Conservation (phyloP, 768 basidiomycete species). For the Lentinula boryana region DNA sequence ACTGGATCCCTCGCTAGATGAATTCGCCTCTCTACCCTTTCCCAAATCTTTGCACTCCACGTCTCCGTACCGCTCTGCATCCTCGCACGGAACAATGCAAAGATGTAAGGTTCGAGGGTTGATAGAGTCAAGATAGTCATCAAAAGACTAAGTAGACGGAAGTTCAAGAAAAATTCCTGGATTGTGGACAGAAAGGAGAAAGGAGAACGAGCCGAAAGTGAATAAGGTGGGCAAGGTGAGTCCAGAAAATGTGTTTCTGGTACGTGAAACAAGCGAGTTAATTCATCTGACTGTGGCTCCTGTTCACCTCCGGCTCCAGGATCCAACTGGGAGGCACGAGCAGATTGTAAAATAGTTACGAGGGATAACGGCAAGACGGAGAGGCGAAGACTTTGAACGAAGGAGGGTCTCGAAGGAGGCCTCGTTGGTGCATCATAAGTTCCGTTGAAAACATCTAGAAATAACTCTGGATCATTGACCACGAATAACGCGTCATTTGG, state of each 20-base stretch:
- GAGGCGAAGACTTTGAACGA: conserved; percentile 1
- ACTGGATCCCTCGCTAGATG: background rate
- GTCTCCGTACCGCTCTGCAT: conserved; percentile 49
- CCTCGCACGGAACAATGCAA: conserved; percentile 31
- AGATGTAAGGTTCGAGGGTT: conserved; percentile 32
- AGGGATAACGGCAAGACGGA: conserved; percentile 1
- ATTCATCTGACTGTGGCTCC: background rate
- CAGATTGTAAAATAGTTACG: background rate
- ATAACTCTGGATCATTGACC: conserved; percentile 29
- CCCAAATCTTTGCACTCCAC: conserved; percentile 26
- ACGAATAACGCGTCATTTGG: conserved; percentile 28
- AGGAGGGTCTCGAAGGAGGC: background rate
- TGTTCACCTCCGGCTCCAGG: too few species aligned
- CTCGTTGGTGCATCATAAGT: background rate
- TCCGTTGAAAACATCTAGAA: conserved; percentile 25
- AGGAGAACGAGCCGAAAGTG: background rate
- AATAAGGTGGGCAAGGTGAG: background rate
- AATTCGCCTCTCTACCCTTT: background rate
- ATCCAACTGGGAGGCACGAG: background rate
- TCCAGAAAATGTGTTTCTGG: conserved; percentile 6
- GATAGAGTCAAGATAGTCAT: conserved; percentile 22
- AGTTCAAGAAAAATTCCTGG: conserved; percentile 9
- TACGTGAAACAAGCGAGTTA: background rate
- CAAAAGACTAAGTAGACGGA: conserved; percentile 19
- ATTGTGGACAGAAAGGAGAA: background rate